These are phyloP conservation scores for Tanozyma kutaoensis DNA, from an alignment of 805 yeast species.

Conservation along the genomic window DNA sequence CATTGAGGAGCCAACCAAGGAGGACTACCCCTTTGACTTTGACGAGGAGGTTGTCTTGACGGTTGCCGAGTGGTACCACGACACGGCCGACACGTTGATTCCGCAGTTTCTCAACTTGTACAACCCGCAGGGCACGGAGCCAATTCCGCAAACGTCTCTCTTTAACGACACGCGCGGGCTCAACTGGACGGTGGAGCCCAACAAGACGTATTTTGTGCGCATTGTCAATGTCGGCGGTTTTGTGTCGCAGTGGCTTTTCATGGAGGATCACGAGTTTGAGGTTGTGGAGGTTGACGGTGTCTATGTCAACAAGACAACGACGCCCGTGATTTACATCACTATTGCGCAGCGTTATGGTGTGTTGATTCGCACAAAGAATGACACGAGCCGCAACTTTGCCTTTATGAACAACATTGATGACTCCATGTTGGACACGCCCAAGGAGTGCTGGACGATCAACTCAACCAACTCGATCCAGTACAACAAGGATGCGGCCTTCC, in stretches of 20 bases:
- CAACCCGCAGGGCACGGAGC: constrained; percentile 98
- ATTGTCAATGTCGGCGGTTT: constrained; percentile 83
- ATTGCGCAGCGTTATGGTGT: constrained; percentile 89
- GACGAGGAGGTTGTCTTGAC: constrained; percentile 68
- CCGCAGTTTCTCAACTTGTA: constrained; percentile 48
- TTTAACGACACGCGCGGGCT: constrained; percentile 71
- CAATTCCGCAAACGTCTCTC: constrained; percentile 73
- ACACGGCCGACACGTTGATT: constrained; percentile 35
- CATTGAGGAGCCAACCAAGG: constrained; percentile 39
- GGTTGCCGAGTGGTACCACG: constrained; percentile 85
- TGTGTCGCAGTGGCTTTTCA: constrained; percentile 76
- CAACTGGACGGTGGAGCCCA: constrained; percentile 73
- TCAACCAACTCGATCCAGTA: constrained; percentile 66
- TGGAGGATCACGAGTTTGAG: constrained; percentile 79
- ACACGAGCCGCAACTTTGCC: constrained; percentile 54
- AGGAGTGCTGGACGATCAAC: constrained; percentile 52
- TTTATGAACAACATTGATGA: constrained; percentile 73
- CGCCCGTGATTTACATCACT: constrained; percentile 64
- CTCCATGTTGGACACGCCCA: constrained; percentile 68
- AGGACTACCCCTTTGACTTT: constrained; percentile 54
- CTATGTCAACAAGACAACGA: constrained; percentile 60
- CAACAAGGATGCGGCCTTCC: constrained; percentile 15
- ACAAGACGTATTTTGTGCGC: constrained; percentile 72
- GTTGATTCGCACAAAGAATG: constrained; percentile 58
- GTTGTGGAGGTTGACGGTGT: constrained; percentile 91